Evolutionary conservation across 2,329 filamentous ascomycete genomes (phyloP), one percentile per base, ranked within the genome.

Genomic region (Aspergillus novoparasiticus): DNA sequence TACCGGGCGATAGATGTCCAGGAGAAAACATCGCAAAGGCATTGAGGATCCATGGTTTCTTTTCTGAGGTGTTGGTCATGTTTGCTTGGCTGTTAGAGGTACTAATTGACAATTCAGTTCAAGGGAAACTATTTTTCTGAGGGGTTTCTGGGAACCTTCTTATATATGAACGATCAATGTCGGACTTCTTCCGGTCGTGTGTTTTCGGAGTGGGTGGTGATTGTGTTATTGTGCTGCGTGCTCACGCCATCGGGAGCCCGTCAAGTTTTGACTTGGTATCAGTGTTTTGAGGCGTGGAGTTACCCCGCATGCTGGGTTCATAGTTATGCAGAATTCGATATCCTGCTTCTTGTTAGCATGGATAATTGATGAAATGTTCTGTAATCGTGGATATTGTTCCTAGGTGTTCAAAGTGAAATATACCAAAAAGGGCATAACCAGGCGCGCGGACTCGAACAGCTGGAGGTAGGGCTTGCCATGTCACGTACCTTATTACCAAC

Each of bases 11-110:
- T 19, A 59, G 23, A 43, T 59, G 57, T 2, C 57, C 46, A 2
- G 57, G 57, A 11, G 57, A 51, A 26, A 59, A 59, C 57, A 59
- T 59, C 1, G 57, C 46, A 48, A 59, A 59, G 16, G 57, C 57
- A 43, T 59, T 59, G 32, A 59, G 57, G 34, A 59, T 59, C 46
- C 57, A 59, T 59, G 57, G n/a, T 26, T 43, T 59, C 21, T 43
- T 23, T 48, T 59, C 28, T 11, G 57, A 1, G 26, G 36, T 21
- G 19, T 32, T 23, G 12, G 57, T 59, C 57, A 59, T 59, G 16
- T n/a, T 59, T 45, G 51, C n/a, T 12, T 21, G 8, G 34, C 14
- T 34, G 21, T 54, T 50, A 3, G 16, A 8, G 5, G 26, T 19
- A n/a, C 1, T 2, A 16, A 8, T 30, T 30, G 30, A 30, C n/a